Conservation (phyloP, 352 stramenopile genomes). For the Globisporangium nodosum region DNA sequence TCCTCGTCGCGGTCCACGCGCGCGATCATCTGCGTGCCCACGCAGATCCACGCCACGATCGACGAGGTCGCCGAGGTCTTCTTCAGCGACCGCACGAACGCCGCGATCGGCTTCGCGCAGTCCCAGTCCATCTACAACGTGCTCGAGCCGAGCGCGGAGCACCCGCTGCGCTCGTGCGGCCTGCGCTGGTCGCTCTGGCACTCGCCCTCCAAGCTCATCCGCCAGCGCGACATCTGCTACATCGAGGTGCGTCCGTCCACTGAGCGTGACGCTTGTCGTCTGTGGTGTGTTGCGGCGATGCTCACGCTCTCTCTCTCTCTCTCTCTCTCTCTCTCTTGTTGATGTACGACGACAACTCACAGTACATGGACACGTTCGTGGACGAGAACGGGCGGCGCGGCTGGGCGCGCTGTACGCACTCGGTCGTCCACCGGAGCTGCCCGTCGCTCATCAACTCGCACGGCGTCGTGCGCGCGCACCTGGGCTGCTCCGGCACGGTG, state of each 20-base stretch:
- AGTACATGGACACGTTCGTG: conserved; percentile 61
- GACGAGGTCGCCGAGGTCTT: conserved; percentile 56
- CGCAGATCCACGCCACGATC: conserved; percentile 44
- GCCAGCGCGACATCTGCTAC: conserved; percentile 55
- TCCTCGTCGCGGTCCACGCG: conserved; percentile 45
- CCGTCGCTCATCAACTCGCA: conserved; percentile 44
- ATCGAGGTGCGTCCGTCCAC: conserved; percentile 24
- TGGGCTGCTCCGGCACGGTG: conserved; percentile 54
- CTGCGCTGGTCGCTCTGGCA: conserved; percentile 66
- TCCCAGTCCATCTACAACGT: conserved; percentile 56
- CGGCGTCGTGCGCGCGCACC: conserved; percentile 43
- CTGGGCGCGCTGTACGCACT: conserved; percentile 59
- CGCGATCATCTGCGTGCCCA: conserved; percentile 39
- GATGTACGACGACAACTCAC: not conserved
- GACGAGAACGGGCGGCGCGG: conserved; percentile 45
- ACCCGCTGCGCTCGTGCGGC: conserved; percentile 46
- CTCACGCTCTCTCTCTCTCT: too few relatives aligned
- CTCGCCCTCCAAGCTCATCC: conserved; percentile 50
- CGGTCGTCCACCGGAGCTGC: conserved; percentile 58
- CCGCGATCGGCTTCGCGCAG: conserved; percentile 55
- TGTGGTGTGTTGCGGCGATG: too few relatives aligned
- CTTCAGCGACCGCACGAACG: conserved; percentile 49
- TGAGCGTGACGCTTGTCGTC: too few relatives aligned
- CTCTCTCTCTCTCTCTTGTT: not conserved
- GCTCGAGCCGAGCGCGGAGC: conserved; percentile 29